Evolutionary conservation across 2,329 filamentous ascomycete species (phyloP).

Genomic region (Calonectria montana): DNA sequence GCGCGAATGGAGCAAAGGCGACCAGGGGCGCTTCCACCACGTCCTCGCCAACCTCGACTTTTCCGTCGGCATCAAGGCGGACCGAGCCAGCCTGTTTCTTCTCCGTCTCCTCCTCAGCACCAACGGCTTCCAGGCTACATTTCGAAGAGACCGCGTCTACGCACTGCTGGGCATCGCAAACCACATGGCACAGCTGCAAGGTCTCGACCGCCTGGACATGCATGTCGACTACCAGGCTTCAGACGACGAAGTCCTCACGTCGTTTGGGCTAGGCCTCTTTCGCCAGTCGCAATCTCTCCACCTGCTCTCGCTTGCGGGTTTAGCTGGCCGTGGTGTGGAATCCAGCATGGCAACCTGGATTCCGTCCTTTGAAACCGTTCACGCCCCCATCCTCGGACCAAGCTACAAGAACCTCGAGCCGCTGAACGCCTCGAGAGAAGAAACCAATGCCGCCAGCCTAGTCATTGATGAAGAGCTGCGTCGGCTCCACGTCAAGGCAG

Average conservation of each 20-base stretch:
- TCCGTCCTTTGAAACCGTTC: constrained; percentile 35
- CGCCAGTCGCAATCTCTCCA: constrained; percentile 31
- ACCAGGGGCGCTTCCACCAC: constrained; percentile 18
- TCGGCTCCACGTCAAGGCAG: constrained; percentile 27
- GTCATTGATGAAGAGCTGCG: constrained; percentile 18
- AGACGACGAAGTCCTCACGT: constrained; percentile 29
- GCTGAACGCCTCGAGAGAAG: constrained; percentile 16
- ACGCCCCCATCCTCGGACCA: constrained; percentile 27
- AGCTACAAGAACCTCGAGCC: constrained; percentile 24
- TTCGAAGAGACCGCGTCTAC: constrained; percentile 37
- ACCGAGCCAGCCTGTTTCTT: constrained; percentile 17
- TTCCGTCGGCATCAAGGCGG: constrained; percentile 26
- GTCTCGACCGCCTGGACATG: constrained; percentile 21
- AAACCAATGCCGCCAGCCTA: constrained; percentile 8
- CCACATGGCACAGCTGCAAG: constrained; percentile 27
- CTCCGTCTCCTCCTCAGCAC: constrained; percentile 31
- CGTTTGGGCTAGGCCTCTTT: constrained; percentile 25
- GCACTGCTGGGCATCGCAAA: constrained; percentile 39
- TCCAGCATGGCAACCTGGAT: constrained; percentile 33
- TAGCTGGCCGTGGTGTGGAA: constrained; percentile 23
- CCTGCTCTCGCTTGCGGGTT: constrained; percentile 34
- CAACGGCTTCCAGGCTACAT: constrained; percentile 34
- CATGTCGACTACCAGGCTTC: constrained; percentile 33
- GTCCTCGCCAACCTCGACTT: constrained; percentile 23
- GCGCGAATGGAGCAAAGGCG: constrained; percentile 32